A percentile compares a stretch with the other conserved stretches of the same genome.
phyloP scores from a whole-genome alignment of 805 yeast genomes.

The Nakazawaea anatomiae region DNA sequence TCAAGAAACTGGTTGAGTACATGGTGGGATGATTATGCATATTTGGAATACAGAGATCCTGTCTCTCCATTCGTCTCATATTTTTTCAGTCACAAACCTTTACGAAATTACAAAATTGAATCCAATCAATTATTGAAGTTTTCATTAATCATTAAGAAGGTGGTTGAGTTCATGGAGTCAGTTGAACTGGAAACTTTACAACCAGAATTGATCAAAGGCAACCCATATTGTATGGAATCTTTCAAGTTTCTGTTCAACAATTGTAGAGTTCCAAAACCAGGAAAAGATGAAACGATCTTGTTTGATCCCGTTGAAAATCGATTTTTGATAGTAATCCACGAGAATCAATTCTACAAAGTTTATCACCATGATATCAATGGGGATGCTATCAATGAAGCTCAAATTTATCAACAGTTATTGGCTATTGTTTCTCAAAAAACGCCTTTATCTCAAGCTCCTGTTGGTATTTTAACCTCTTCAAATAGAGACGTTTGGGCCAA shows the following conservation, averaged over 20 bases:
- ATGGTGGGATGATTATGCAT: slow-evolving; percentile 94
- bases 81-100: slow-evolving; percentile 78
- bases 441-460: slow-evolving; percentile 40
- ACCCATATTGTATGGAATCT: slow-evolving; percentile 93
- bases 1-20: slow-evolving; percentile 83
- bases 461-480: slow-evolving; percentile 78
- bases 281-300: slow-evolving; percentile 56
- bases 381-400: slow-evolving; percentile 36
- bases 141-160: slow-evolving; percentile 62
- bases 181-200: slow-evolving; percentile 70
- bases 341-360: slow-evolving; percentile 79
- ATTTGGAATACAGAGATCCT: slow-evolving; percentile 86
- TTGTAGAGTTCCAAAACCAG: slow-evolving; percentile 67
- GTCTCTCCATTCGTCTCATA: slow-evolving; percentile 93
- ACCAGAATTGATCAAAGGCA: slow-evolving; percentile 71
- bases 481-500: slow-evolving; percentile 80
- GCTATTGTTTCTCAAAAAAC: slow-evolving; percentile 27
- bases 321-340: slow-evolving; percentile 65
- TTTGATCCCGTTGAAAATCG: slow-evolving; percentile 43
- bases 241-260: slow-evolving; percentile 89
- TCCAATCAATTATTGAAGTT: slow-evolving; percentile 67
- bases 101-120: slow-evolving; percentile 45
- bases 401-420: slow-evolving; percentile 53
- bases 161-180: slow-evolving; percentile 58
- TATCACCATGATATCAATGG: slow-evolving; percentile 47